Percentiles rank a stretch among this genome's conserved stretches.
Evolutionary conservation across 495 filamentous ascomycete genomes (phyloP).

Genomic region (Cetradonia linearis): DNA sequence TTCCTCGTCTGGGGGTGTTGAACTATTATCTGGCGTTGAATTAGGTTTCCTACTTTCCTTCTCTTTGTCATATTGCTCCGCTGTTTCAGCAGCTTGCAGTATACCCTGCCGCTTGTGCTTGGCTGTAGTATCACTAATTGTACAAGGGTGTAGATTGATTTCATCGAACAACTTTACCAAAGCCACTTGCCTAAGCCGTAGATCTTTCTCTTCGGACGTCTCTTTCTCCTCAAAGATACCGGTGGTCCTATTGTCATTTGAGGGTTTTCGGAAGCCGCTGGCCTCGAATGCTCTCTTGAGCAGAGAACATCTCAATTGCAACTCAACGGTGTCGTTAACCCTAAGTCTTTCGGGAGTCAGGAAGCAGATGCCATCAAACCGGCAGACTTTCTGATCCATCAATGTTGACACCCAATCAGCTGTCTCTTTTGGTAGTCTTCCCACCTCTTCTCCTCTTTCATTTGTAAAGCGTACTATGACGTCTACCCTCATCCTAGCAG

Average conservation of each 20-base stretch:
- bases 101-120: slow-evolving; percentile 73
- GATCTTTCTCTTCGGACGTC: slow-evolving; percentile 68
- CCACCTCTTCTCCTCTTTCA: slow-evolving; percentile 66
- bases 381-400: slow-evolving; percentile 84
- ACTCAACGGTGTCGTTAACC: slow-evolving; percentile 84
- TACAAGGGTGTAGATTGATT: slow-evolving; percentile 67
- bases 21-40: slow-evolving; percentile 36
- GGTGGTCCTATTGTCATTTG: slow-evolving; percentile 60
- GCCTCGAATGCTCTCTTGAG: slow-evolving; percentile 62
- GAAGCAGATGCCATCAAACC: slow-evolving; percentile 81
- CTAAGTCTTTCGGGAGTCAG: slow-evolving; percentile 74
- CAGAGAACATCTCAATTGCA: slow-evolving; percentile 75
- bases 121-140: slow-evolving; percentile 61
- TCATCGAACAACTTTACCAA: slow-evolving; percentile 84
- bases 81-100: slow-evolving; percentile 74
- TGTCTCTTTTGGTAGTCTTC: slow-evolving; percentile 76
- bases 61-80: slow-evolving; percentile 64
- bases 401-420: slow-evolving; percentile 91
- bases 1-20: slow-evolving; percentile 51
- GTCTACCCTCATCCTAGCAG: slow-evolving; percentile 47
- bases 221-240: slow-evolving; percentile 74
- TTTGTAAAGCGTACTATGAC: slow-evolving; percentile 93
- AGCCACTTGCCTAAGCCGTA: slow-evolving; percentile 78
- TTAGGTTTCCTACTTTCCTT: slow-evolving; percentile 35
- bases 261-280: slow-evolving; percentile 42